Evolutionary conservation across 495 filamentous ascomycete genomes (phyloP), one percentile per base, ranked within the genome.

Genomic region (Xylaria scruposa): DNA sequence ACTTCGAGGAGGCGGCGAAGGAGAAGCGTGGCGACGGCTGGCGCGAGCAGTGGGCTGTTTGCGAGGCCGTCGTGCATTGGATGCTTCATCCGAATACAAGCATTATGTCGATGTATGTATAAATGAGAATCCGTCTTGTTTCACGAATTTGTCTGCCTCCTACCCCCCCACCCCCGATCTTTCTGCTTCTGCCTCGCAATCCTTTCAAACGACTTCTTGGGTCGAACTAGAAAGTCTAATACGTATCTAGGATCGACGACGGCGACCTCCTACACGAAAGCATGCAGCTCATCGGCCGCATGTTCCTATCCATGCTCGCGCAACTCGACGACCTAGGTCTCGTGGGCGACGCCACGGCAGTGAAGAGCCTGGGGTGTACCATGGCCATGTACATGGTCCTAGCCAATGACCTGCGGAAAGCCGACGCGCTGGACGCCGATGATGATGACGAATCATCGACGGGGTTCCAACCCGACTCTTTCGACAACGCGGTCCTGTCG

Each of bases 301-400:
- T 82, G 62, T 82, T 84, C 67, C 71, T 84, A 17, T 49, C 71
- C 24, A 83, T 79, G 77, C 73, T 84, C 4, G 79, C 81, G 5
- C 67, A 68, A 24, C 79, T 83, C 5, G 80, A 83, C 63, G 62
- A 63, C 6, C 68, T 76, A 15, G 53, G 70, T 15, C 73, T 79
- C 4, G 72, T 82, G 0, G 54, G 72, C 38, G 73, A 73, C 61
- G 76, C 78, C 42, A 78, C 78, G 1, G 77, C 77, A 4, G 73
- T 81, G 29, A 59, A 66, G 36, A 81, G 75, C 60, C 68, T 83
- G 3, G 81, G 80, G 17, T 70, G 73, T 44, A 74, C 78, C 64
- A 83, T 82, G 82, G 80, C 75, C 15, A 70, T 80, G 31, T 81
- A 75, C 56, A 70, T 82, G 24, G 70, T 64, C 40, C 46, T 80